These are phyloP conservation scores for Ophiosphaerella herpotricha DNA, from an alignment of 2,329 filamentous ascomycete species.

Conservation along the genomic window DNA sequence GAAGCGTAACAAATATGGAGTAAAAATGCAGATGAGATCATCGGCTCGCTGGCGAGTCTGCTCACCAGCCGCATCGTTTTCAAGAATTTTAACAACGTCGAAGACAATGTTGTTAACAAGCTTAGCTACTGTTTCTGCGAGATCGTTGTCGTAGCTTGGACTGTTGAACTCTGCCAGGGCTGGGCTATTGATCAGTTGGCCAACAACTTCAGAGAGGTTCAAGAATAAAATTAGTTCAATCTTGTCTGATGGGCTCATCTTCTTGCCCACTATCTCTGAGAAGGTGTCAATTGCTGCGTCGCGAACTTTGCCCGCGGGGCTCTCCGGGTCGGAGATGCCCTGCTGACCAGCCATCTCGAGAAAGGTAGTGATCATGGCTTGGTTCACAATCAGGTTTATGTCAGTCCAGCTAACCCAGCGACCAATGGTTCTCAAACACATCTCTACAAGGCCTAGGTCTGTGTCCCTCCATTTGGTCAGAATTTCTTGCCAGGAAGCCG, in stretches of 20 bases:
- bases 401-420: slow-evolving; percentile 99
- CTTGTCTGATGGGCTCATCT: slow-evolving; percentile 95
- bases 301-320: slow-evolving; percentile 71
- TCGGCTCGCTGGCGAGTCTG: slow-evolving; percentile 76
- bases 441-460: slow-evolving; percentile 75
- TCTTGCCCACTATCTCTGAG: slow-evolving; percentile 95
- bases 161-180: slow-evolving; percentile 79
- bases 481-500: slow-evolving; percentile 88
- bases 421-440: slow-evolving; percentile 87
- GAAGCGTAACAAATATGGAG: slow-evolving; percentile 87
- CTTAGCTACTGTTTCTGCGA: slow-evolving; percentile 93
- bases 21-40: slow-evolving; percentile 78
- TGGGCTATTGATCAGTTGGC: slow-evolving; percentile 82
- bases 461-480: slow-evolving; percentile 73
- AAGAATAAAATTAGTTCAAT: slow-evolving; percentile 91
- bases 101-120: slow-evolving; percentile 88
- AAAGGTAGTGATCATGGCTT: slow-evolving; percentile 76
- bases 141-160: slow-evolving; percentile 88
- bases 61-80: slow-evolving; percentile 67
- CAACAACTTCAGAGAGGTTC: slow-evolving; percentile 82
- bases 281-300: slow-evolving; percentile 93
- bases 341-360: slow-evolving; percentile 83
- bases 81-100: slow-evolving; percentile 85
- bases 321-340: slow-evolving; percentile 63
- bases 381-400: slow-evolving; percentile 87